A percentile compares a stretch with the other conserved stretches of the same genome.
Conservation (phyloP, 2,329 filamentous ascomycete genomes). For the Colletotrichum cuscutae region DNA sequence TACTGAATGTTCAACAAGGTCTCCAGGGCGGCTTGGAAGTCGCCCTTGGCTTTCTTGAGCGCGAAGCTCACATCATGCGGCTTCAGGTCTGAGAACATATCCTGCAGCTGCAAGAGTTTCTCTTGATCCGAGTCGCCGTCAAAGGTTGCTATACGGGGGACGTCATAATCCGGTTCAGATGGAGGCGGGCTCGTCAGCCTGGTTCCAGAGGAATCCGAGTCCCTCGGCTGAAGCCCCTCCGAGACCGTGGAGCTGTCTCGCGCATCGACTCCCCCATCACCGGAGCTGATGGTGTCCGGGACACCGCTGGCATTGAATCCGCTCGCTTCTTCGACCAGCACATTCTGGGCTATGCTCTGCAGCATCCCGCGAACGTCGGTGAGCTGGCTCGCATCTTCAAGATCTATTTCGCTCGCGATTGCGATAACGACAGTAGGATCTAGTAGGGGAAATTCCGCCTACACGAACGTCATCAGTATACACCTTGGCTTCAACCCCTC, state of each 20-base stretch:
- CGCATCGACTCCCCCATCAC: slow-evolving; percentile 39
- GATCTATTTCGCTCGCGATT: slow-evolving; percentile 79
- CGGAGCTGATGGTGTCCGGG: slow-evolving; percentile 52
- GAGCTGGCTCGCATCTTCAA: slow-evolving; percentile 63
- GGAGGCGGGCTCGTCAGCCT: slow-evolving; percentile 34
- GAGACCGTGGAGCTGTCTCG: slow-evolving; percentile 38
- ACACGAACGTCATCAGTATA: neutral
- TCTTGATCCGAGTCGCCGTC: slow-evolving; percentile 62
- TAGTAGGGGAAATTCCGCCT: slow-evolving; percentile 62
- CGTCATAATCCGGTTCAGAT: slow-evolving; percentile 23
- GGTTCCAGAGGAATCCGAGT: slow-evolving; percentile 45
- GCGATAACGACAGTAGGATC: slow-evolving; percentile 83
- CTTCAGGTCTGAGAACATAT: slow-evolving; percentile 79
- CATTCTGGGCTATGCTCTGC: slow-evolving; percentile 72
- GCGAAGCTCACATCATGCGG: slow-evolving; percentile 73
- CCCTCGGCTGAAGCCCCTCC: slow-evolving; percentile 40
- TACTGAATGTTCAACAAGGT: slow-evolving; percentile 83
- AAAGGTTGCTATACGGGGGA: slow-evolving; percentile 40
- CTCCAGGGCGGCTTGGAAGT: slow-evolving; percentile 78
- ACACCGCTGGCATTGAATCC: slow-evolving; percentile 84
- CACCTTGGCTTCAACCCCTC: neutral
- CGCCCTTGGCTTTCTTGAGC: slow-evolving; percentile 73
- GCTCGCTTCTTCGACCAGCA: slow-evolving; percentile 74
- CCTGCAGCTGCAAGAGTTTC: slow-evolving; percentile 71
- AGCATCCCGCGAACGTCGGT: slow-evolving; percentile 68